Base-by-base conservation (phyloP, 768 basidiomycete species). In the Pleurotus eryngii region DNA sequence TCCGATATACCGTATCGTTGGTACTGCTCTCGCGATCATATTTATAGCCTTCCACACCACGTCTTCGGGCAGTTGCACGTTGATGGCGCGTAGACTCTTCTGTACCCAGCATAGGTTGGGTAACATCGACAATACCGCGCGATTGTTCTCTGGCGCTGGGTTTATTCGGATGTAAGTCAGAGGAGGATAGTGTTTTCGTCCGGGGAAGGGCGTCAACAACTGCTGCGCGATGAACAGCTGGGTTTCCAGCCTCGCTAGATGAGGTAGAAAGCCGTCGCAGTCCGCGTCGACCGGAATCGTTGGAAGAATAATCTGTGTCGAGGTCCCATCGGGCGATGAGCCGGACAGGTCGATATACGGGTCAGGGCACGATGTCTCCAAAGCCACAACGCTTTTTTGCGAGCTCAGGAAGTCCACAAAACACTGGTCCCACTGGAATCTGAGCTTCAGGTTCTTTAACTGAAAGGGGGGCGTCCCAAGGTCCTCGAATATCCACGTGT, bases 211-310 rank as follows among this genome's bases (percentile, higher is more conserved):
- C 20, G 51, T 24, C 5, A 54, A 37, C 14, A 54, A 15, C n/a
- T 54, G 51, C 38, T 54, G 51, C n/a, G 24, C 51, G 24, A 54
- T 24, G 24, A 15, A 26, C n/a, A 54, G 51, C 39, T 54, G 51
- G 3, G 51, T 54, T 42, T 54, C 51, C 11, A 54, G 8, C 15
- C 20, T 54, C 51, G 39, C 38, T 14, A 54, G 22, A 12, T n/a
- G 18, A 11, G 39, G 51, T 4, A 54, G 51, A 24, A 54, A 54
- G n/a, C 42, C n/a, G 14, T 12, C 18, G n/a, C 11, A 9, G 9
- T 22, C 50, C 6, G 17, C 5, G 0, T 38, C 51, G 8, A 54
- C 22, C 9, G 51, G 51, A 12, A 54, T 40, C 11, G 17, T 40
- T 14, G 51, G 51, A 8, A 54, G 46, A 0, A 20, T 48, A 6